Evolutionary conservation across 495 filamentous ascomycete genomes (phyloP).

Genomic region (Aspergillus carlsbadensis): DNA sequence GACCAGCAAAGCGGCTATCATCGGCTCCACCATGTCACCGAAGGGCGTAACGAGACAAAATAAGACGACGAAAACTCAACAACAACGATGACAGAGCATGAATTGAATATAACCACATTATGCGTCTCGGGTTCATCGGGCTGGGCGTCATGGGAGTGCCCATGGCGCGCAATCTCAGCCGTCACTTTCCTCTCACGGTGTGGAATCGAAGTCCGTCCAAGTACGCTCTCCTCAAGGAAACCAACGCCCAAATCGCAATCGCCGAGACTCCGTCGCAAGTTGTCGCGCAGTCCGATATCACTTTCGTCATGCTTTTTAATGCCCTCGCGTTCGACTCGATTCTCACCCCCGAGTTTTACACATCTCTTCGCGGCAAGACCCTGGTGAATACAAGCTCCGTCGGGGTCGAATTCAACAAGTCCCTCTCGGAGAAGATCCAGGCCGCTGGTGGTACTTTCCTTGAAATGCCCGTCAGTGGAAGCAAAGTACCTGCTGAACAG

Average conservation of each 20-base stretch:
- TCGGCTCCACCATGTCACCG: no score
- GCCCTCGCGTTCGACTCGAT: not conserved
- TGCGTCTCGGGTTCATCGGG: not conserved
- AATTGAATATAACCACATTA: not conserved
- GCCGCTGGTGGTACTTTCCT: not conserved
- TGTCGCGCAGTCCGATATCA: not conserved
- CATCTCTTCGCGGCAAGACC: not conserved
- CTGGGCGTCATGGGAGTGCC: not conserved
- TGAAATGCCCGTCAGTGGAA: not conserved
- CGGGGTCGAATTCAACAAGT: not conserved
- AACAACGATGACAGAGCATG: no score
- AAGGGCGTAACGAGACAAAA: no score
- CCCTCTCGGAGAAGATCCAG: not conserved
- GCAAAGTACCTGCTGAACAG: not conserved
- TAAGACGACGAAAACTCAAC: no score
- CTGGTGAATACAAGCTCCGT: not conserved
- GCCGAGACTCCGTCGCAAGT: not conserved
- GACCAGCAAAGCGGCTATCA: no score
- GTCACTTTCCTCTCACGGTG: not conserved
- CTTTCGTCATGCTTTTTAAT: not conserved
- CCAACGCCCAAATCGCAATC: not conserved
- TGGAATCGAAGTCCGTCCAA: not conserved
- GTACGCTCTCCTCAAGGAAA: not conserved
- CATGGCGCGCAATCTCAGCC: not conserved
- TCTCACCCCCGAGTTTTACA: not conserved